These are phyloP conservation scores for Aspergillus saccharolyticus DNA, from an alignment of 495 filamentous ascomycete genomes.

Conservation along the genomic window DNA sequence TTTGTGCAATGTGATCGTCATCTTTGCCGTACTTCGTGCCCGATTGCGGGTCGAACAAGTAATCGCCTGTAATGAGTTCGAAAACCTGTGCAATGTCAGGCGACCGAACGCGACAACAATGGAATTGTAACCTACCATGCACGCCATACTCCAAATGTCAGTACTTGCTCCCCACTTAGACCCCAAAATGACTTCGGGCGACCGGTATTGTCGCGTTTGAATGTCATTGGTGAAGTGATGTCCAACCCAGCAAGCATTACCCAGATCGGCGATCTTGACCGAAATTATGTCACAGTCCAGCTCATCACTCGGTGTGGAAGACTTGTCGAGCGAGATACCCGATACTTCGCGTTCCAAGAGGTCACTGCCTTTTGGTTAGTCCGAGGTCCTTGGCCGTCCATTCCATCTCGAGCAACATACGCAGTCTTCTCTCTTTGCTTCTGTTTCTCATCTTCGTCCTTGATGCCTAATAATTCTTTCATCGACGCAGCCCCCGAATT, in stretches of 20 bases:
- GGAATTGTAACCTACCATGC: constrained; percentile 65
- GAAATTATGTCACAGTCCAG: constrained; percentile 74
- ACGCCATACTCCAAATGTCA: constrained; percentile 99
- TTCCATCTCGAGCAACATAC: constrained; percentile 48
- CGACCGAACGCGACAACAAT: background rate
- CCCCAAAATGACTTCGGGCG: constrained; percentile 93
- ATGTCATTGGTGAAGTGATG: constrained; percentile 99
- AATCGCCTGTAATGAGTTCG: constrained; percentile 96
- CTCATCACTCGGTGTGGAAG: constrained; percentile 44
- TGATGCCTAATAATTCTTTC: constrained; percentile 57
- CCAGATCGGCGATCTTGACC: constrained; percentile 97
- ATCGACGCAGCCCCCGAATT: constrained; percentile 43
- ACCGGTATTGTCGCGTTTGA: constrained; percentile 95
- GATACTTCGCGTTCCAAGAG: constrained; percentile 87
- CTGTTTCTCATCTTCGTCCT: constrained; percentile 64
- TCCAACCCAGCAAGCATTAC: constrained; percentile 97
- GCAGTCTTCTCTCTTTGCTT: constrained; percentile 90
- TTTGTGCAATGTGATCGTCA: constrained; percentile 98
- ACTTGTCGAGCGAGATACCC: constrained; percentile 87
- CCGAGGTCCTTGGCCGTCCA: background rate
- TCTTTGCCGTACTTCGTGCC: constrained; percentile 99
- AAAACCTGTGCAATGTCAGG: constrained; percentile 61
- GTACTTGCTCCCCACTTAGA: constrained; percentile 98
- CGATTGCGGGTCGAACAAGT: constrained; percentile 97
- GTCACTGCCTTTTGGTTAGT: constrained; percentile 52